Conservation (phyloP, 495 filamentous ascomycete species). For the Aspergillus funiculosus region DNA sequence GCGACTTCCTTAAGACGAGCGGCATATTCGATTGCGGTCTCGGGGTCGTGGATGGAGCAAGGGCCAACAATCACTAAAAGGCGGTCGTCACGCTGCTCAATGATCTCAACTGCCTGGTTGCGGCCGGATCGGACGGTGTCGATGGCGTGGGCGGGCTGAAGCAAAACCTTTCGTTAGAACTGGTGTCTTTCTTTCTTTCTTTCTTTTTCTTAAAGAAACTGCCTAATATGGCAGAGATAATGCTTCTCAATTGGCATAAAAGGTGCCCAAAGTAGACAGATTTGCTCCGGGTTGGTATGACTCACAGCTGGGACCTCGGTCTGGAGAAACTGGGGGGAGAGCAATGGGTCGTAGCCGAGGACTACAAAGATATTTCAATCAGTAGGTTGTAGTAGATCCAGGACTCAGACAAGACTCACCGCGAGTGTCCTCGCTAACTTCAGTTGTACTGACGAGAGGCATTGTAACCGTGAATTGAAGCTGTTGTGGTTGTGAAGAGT, state of each 20-base stretch:
- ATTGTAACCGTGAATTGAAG: conserved; percentile 27
- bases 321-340: conserved; percentile 81
- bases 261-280: too few relatives aligned
- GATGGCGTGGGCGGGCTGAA: conserved; percentile 43
- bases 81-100: conserved; percentile 74
- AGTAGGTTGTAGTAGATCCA: not conserved
- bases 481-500: conserved; percentile 2
- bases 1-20: conserved; percentile 66
- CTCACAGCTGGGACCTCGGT: conserved; percentile 78
- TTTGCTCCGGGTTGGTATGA: conserved; percentile 25
- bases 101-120: conserved; percentile 72
- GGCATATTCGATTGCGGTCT: conserved; percentile 81
- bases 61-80: conserved; percentile 92
- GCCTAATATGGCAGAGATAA: too few relatives aligned
- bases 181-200: conserved; percentile 4
- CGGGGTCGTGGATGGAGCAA: conserved; percentile 95
- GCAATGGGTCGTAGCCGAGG: conserved; percentile 89
- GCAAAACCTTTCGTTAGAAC: conserved; percentile 6
- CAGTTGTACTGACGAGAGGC: conserved; percentile 45
- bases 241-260: too few relatives aligned
- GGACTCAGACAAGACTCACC: conserved; percentile 29
- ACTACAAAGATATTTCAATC: conserved; percentile 48
- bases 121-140: conserved; percentile 78
- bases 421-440: conserved; percentile 50
- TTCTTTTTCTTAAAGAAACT: too few relatives aligned